A percentile compares a stretch with the other conserved stretches of the same genome.
Conservation (phyloP, 2,329 filamentous ascomycete species). For the Venturiaceae sp. region DNA sequence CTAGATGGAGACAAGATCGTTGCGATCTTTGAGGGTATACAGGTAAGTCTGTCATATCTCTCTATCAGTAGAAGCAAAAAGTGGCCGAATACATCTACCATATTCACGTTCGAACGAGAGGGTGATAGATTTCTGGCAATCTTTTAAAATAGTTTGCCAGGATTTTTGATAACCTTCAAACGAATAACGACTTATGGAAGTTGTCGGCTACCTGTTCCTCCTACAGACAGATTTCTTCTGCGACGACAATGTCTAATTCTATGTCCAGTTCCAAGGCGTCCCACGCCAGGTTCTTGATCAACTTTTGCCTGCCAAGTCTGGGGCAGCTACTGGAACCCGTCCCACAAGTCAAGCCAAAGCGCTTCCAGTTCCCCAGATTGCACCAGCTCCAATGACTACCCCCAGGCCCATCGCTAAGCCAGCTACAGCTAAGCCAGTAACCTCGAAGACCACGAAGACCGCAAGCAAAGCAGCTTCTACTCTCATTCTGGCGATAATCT, state of each 20-base stretch:
- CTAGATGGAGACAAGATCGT: constrained; percentile 47
- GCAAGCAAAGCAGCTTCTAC: background rate
- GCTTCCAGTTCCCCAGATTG: constrained; percentile 15
- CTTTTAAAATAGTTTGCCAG: too few species aligned
- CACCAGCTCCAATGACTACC: background rate
- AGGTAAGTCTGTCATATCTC: background rate
- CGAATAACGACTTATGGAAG: too few species aligned
- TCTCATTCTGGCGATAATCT: constrained; percentile 42
- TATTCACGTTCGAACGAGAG: too few species aligned
- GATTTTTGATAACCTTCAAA: too few species aligned
- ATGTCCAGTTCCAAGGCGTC: constrained; percentile 54
- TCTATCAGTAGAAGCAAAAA: too few species aligned
- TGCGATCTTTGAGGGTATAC: constrained; percentile 47
- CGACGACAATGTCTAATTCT: background rate
- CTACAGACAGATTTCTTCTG: too few species aligned
- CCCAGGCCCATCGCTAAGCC: background rate
- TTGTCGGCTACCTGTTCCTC: too few species aligned
- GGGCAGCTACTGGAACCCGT: constrained; percentile 20
- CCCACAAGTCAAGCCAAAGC: constrained; percentile 7
- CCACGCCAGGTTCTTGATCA: constrained; percentile 57
- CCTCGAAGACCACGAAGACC: background rate
- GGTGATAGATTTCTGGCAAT: too few species aligned
- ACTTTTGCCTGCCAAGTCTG: constrained; percentile 48
- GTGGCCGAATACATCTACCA: too few species aligned
- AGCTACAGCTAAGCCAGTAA: background rate